Conservation (phyloP, 2,329 filamentous ascomycete genomes). For the Penicillium crustosum region DNA sequence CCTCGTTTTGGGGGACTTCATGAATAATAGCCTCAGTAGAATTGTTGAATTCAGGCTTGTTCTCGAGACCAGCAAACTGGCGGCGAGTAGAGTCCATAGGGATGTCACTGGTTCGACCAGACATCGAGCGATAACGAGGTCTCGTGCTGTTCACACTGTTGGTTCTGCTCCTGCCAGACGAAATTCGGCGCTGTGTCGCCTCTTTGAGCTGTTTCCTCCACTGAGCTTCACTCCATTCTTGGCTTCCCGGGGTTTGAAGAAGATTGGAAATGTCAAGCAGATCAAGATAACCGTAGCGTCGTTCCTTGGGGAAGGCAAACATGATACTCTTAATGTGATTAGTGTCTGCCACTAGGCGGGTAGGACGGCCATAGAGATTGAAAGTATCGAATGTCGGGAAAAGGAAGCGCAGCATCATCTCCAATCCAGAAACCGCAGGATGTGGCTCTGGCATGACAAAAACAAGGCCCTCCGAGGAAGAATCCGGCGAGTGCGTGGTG, state of each 20-base stretch:
- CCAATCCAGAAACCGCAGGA: slow-evolving; percentile 88
- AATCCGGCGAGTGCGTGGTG: slow-evolving; percentile 78
- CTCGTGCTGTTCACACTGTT: slow-evolving; percentile 60
- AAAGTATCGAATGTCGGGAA: slow-evolving; percentile 96
- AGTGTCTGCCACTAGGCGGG: slow-evolving; percentile 80
- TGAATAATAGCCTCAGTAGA: slow-evolving; percentile 39
- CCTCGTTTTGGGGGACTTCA: slow-evolving; percentile 26
- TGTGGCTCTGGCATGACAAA: slow-evolving; percentile 97
- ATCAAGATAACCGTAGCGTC: slow-evolving; percentile 87
- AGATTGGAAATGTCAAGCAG: slow-evolving; percentile 78
- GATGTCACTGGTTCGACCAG: slow-evolving; percentile 36
- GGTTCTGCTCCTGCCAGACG: slow-evolving; percentile 41
- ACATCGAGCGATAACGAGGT: slow-evolving; percentile 38
- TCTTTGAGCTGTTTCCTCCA: slow-evolving; percentile 92
- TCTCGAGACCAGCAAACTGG: slow-evolving; percentile 19
- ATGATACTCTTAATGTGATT: slow-evolving; percentile 87
- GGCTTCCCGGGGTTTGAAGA: slow-evolving; percentile 74
- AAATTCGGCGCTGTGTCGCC: slow-evolving; percentile 61
- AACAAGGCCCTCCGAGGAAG: slow-evolving; percentile 85
- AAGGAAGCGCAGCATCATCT: slow-evolving; percentile 89
- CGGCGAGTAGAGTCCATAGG: slow-evolving; percentile 33
- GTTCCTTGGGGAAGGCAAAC: slow-evolving; percentile 94
- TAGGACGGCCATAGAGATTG: slow-evolving; percentile 84
- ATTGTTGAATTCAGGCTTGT: slow-evolving; percentile 33
- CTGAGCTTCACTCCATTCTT: slow-evolving; percentile 77